These are phyloP conservation scores for Sporothrix euskadiensis DNA, from an alignment of 2,329 filamentous ascomycete genomes.

Conservation along the genomic window DNA sequence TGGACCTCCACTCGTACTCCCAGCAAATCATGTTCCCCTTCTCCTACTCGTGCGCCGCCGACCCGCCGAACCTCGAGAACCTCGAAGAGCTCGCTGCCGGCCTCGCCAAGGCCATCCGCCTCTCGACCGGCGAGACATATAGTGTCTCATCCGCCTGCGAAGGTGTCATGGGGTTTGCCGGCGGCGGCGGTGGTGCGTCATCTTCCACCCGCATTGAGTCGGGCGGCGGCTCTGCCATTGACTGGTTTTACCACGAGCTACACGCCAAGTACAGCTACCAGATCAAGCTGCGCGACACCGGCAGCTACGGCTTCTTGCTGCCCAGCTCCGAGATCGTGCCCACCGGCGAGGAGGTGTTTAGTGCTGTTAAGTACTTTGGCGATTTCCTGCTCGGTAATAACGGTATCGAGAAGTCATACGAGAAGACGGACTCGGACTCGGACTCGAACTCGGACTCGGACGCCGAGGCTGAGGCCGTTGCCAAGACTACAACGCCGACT, in stretches of 20 bases:
- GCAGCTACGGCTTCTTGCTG: slow-evolving; percentile 89
- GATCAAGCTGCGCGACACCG: slow-evolving; percentile 89
- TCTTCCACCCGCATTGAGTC: slow-evolving; percentile 60
- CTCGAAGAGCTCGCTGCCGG: slow-evolving; percentile 87
- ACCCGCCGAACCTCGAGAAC: slow-evolving; percentile 86
- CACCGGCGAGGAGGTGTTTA: slow-evolving; percentile 83
- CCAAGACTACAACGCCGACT: not conserved
- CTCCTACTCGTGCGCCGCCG: slow-evolving; percentile 74
- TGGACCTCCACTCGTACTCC: slow-evolving; percentile 93
- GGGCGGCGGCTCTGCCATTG: slow-evolving; percentile 81
- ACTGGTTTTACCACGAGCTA: slow-evolving; percentile 93
- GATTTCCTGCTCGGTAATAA: slow-evolving; percentile 74
- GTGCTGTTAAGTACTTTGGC: slow-evolving; percentile 80
- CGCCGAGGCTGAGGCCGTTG: not conserved
- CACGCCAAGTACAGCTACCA: slow-evolving; percentile 84
- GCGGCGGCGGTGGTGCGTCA: slow-evolving; percentile 69
- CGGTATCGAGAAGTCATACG: slow-evolving; percentile 55
- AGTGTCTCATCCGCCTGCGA: slow-evolving; percentile 83
- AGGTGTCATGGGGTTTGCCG: slow-evolving; percentile 66
- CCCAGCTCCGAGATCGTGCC: slow-evolving; percentile 85
- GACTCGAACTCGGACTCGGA: not conserved
- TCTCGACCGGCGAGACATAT: slow-evolving; percentile 74
- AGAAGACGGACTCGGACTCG: not conserved
- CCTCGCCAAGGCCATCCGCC: slow-evolving; percentile 82
- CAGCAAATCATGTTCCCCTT: slow-evolving; percentile 95